Evolutionary conservation across 2,329 filamentous ascomycete species (phyloP), one percentile per base, ranked within the genome.

Genomic region (Drechslerella dactyloides): DNA sequence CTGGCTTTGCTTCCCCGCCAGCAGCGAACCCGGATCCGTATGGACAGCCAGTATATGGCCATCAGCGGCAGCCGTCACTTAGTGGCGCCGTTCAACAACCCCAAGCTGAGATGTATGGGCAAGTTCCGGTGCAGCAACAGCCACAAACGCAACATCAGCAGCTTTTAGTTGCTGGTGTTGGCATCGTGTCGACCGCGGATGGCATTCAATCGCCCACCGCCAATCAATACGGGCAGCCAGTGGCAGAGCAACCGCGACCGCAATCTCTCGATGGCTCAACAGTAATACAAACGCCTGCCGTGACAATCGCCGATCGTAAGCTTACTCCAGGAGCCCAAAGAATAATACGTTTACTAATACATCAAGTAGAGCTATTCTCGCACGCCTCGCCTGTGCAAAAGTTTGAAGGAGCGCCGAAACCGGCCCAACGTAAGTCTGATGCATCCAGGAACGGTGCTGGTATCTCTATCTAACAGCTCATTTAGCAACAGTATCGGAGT

Each of bases 231-330:
- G 60, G 52, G 8, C 60, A 60, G 17, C 51, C 54, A 5, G 24
- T 33, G 6, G 10, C 46, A 15, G 53, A 17, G 10, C 66, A 64
- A 19, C 54, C 54, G 19, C 37, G 46, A 44, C 54, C 37, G 17
- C 24, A 51, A 35, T 72, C 68, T 11, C 33, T 72, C 11, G 37
- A 44, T 24, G 59, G 54, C 2, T 23, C 68, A 21, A 61, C 60
- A 1, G 23, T 17, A 3, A 23, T 61, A 13, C 68, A 64, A 23
- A 15, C 33, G 8, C 37, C 55, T 10, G 17, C 23, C 7, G 42
- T n/a, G 3, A 33, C 68, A 10, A 27, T 33, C n/a, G 21, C 55
- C 23, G 51, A 63, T 8, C 52, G 68, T 72, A 65, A 54, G 68
- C 44, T 50, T n/a, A 4, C 15, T n/a, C 15, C 23, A 33, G 30